Percentiles rank a stretch among this genome's conserved stretches.
phyloP scores from a whole-genome alignment of 1,284 basidiomycete genomes.

The Pseudozyma pruni region DNA sequence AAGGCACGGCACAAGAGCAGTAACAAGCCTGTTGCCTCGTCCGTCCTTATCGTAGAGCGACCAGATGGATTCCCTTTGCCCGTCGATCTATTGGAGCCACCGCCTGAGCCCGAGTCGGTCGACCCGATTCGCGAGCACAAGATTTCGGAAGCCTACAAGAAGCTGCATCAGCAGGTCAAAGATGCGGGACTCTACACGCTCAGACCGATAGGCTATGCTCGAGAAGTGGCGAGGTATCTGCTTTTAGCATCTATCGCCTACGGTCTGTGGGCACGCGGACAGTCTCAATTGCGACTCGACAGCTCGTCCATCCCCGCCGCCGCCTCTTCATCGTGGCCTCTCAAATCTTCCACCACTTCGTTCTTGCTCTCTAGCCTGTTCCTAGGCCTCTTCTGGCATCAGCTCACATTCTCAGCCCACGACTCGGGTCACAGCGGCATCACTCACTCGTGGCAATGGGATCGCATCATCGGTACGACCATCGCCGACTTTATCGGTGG shows the following conservation, averaged over 20 bases:
- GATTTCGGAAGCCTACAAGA: slow-evolving; percentile 82
- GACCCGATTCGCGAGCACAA: slow-evolving; percentile 74
- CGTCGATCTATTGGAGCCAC: slow-evolving; percentile 65
- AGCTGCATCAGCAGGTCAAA: slow-evolving; percentile 79
- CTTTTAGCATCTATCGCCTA: slow-evolving; percentile 75
- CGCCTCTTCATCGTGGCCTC: neutral
- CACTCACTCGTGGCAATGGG: slow-evolving; percentile 84
- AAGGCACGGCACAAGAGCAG: neutral
- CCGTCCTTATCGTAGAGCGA: slow-evolving; percentile 24
- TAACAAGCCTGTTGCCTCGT: neutral
- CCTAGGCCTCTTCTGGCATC: slow-evolving; percentile 92
- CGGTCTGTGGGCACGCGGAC: slow-evolving; percentile 71
- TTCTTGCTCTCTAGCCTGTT: slow-evolving; percentile 78
- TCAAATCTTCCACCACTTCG: slow-evolving; percentile 43
- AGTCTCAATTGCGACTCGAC: slow-evolving; percentile 19
- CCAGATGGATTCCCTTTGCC: slow-evolving; percentile 59
- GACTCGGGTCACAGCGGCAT: slow-evolving; percentile 95
- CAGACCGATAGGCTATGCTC: slow-evolving; percentile 88
- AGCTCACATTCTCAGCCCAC: slow-evolving; percentile 89
- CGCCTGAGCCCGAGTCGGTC: slow-evolving; percentile 70
- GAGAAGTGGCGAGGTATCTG: slow-evolving; percentile 82
- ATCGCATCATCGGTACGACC: slow-evolving; percentile 83
- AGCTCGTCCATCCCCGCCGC: neutral
- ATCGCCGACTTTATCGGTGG: slow-evolving; percentile 90
- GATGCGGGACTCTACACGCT: slow-evolving; percentile 86